Evolutionary conservation across 176 grass and related monocot species (phyloP), one percentile per base, ranked within the genome.

Genomic region (Avena eriantha): DNA sequence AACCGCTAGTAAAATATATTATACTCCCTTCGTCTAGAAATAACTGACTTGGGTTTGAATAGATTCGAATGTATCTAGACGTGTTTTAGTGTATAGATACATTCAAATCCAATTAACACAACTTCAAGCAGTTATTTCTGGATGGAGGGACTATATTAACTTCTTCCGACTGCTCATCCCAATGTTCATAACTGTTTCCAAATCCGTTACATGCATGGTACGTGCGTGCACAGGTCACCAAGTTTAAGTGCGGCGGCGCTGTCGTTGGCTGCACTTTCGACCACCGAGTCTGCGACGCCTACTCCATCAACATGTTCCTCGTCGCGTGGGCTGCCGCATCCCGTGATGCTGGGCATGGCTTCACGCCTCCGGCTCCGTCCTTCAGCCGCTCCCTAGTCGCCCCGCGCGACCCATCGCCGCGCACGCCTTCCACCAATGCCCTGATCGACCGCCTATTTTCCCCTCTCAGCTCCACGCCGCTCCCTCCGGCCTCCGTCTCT

Each of bases 221-320:
- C 60, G 57, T 77, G 57, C 17, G 57, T 9, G 4, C 57, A 17
- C 84, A 95, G 94, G 81, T 80, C 13, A 94, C 90, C 1, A 87
- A 80, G 72, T 85, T 97, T 23, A 57, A 22, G 9, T 94, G 94
- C n/a, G 94, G 92, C 73, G 88, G 92, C 58, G 22, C 80, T 23
- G 90, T 90, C 21, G 45, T 97, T 22, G 90, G 89, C 4, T 97
- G 94, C 92, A 92, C 78, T 2, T 94, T 97, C 79, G 92, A 97
- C 69, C 94, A 97, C 80, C 86, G 92, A 21, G 86, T 94, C 39
- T 91, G 88, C 68, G 94, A 97, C 79, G 94, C 92, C 76, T 97
- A 94, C 90, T 92, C 92, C 39, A 75, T 90, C 92, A 97, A 97
- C 86, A 92, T 94, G 90, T 94, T 97, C 87, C 66, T 92, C 36